Conservation (phyloP, 805 yeast genomes). For the Wickerhamomyces bisporus region DNA sequence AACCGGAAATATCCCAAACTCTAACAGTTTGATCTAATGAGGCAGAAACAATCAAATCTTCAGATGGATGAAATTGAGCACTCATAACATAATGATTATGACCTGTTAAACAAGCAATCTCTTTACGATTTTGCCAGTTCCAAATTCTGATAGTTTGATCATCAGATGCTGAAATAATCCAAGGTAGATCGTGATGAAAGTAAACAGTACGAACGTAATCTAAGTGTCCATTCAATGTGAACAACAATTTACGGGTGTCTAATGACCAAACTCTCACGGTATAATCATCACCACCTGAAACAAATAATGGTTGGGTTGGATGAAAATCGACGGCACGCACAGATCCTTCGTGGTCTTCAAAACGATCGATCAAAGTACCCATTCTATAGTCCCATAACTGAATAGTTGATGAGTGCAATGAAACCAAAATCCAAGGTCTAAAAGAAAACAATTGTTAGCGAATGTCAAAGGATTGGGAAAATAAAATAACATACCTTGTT, state of each 20-base stretch:
- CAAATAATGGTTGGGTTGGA: constrained; percentile 96
- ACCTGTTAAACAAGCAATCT: constrained; percentile 94
- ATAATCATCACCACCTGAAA: constrained; percentile 96
- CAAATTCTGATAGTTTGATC: constrained; percentile 98
- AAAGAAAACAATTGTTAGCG: constrained; percentile 19
- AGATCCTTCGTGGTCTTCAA: constrained; percentile 98
- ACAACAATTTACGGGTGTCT: constrained; percentile 83
- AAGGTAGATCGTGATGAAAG: constrained; percentile 94
- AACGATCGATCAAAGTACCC: constrained; percentile 95
- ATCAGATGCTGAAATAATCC: constrained; percentile 94
- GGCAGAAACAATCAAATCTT: constrained; percentile 91
- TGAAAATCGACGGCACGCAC: constrained; percentile 95
- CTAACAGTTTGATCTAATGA: constrained; percentile 98
- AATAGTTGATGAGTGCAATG: constrained; percentile 95
- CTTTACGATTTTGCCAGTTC: constrained; percentile 99
- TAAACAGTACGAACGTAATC: constrained; percentile 93
- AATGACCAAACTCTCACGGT: constrained; percentile 95
- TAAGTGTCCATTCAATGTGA: constrained; percentile 88
- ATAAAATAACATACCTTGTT: constrained; percentile 40
- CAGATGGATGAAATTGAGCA: constrained; percentile 95
- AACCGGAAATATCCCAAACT: constrained; percentile 96
- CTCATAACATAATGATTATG: constrained; percentile 98
- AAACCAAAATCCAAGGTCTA: constrained; percentile 93
- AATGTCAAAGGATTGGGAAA: neutral
- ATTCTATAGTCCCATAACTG: constrained; percentile 99